phyloP scores from a whole-genome alignment of 2,329 filamentous ascomycete genomes.

The Pestalotiopsis sp. region DNA sequence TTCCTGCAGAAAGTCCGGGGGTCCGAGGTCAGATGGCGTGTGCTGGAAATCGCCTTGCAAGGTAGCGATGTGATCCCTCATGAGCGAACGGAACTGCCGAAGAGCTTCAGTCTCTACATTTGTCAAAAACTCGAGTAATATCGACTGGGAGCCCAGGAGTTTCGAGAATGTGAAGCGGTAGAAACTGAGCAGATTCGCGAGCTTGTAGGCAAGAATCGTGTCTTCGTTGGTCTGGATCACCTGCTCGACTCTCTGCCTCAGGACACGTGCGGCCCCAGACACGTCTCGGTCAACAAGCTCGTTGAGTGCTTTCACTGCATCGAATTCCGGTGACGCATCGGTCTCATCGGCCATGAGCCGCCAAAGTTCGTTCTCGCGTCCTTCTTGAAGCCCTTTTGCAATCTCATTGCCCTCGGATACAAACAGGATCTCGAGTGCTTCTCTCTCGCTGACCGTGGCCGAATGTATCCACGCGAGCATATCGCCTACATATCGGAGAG shows the following conservation, averaged over 20 bases:
- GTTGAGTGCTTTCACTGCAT: slow-evolving; percentile 79
- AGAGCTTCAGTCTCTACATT: slow-evolving; percentile 76
- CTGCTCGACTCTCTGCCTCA: slow-evolving; percentile 89
- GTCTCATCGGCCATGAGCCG: slow-evolving; percentile 62
- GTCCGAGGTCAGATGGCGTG: slow-evolving; percentile 71
- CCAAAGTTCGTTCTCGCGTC: slow-evolving; percentile 84
- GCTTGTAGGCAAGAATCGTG: slow-evolving; percentile 82
- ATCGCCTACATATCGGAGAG: slow-evolving; percentile 88
- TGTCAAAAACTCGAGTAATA: slow-evolving; percentile 68
- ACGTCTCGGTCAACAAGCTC: slow-evolving; percentile 87
- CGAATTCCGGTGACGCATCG: slow-evolving; percentile 61
- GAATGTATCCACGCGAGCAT: slow-evolving; percentile 99
- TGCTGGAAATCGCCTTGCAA: slow-evolving; percentile 73
- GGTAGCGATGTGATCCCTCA: slow-evolving; percentile 77
- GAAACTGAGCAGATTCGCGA: slow-evolving; percentile 86
- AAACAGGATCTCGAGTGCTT: slow-evolving; percentile 89
- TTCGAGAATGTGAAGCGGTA: slow-evolving; percentile 85
- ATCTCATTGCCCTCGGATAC: slow-evolving; percentile 89
- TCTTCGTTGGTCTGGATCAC: slow-evolving; percentile 93
- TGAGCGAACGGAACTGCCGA: slow-evolving; percentile 78
- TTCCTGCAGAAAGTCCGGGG: slow-evolving; percentile 79
- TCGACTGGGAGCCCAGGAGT: slow-evolving; percentile 70
- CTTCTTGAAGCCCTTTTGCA: slow-evolving; percentile 76
- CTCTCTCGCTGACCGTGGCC: slow-evolving; percentile 87
- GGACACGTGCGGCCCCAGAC: slow-evolving; percentile 75